Evolutionary conservation across 768 basidiomycete genomes (phyloP).

Genomic region (Leccinum rimulosum): DNA sequence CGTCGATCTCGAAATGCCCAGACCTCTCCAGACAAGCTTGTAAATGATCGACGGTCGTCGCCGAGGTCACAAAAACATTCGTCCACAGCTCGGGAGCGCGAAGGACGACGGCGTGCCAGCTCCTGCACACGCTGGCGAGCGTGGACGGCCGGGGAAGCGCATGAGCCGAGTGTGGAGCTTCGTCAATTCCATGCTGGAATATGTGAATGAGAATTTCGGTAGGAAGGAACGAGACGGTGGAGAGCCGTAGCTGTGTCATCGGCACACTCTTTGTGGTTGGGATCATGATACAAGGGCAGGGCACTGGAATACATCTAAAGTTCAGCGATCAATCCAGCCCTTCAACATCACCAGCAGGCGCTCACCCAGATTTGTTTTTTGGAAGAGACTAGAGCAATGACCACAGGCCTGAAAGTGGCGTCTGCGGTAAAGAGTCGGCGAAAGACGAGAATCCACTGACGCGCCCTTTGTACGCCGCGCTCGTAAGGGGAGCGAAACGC

Average conservation of each 20-base stretch:
- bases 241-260: constrained; percentile 11
- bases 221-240: constrained; percentile 19
- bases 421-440: not conserved
- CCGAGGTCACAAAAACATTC: constrained; percentile 15
- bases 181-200: constrained; percentile 8
- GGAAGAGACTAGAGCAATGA: not conserved
- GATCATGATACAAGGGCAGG: not conserved
- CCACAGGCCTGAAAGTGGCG: not conserved
- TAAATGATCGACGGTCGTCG: constrained; percentile 4
- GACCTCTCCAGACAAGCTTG: constrained; percentile 10
- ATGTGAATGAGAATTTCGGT: constrained; percentile 17
- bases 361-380: not conserved
- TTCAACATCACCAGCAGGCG: too few species aligned
- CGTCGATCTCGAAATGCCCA: constrained; percentile 4
- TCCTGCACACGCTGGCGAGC: constrained; percentile 14
- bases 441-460: not conserved
- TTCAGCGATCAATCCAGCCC: not conserved
- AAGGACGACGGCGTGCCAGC: constrained; percentile 9
- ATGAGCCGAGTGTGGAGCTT: not conserved
- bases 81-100: constrained; percentile 10
- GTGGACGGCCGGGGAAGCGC: constrained; percentile 1
- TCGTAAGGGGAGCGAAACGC: constrained; percentile 2
- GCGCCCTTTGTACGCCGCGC: not conserved
- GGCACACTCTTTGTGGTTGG: not conserved
- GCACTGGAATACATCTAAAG: not conserved